Percentiles rank a stretch among this genome's conserved stretches.
These are phyloP conservation scores for Aphanomyces cochlioides DNA, from an alignment of 352 stramenopile genomes.

Conservation along the genomic window DNA sequence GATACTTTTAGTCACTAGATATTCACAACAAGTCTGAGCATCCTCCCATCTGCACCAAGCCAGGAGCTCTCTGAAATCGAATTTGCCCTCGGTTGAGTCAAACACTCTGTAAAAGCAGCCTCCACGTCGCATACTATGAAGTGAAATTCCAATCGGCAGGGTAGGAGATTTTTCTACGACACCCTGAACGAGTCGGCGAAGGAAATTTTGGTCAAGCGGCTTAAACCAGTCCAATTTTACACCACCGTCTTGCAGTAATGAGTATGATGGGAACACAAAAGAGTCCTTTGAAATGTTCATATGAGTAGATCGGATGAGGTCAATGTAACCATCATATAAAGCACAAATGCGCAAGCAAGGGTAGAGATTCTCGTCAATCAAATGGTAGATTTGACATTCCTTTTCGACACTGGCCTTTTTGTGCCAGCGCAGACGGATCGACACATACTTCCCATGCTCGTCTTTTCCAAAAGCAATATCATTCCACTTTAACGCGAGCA, in stretches of 20 bases:
- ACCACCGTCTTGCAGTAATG: neutral
- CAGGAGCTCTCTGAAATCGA: no score
- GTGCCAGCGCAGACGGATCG: neutral
- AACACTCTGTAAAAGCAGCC: neutral
- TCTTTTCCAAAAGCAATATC: neutral
- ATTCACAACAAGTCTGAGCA: no score
- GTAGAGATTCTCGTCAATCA: neutral
- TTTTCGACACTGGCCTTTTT: neutral
- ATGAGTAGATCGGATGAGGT: neutral
- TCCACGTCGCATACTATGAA: neutral
- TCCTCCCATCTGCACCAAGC: no score
- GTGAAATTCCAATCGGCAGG: neutral
- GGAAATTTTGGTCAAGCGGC: neutral
- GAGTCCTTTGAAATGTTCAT: neutral
- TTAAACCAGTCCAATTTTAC: neutral
- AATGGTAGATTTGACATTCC: neutral
- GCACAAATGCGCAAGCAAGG: neutral
- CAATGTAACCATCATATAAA: slow-evolving; percentile 1
- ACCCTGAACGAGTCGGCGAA: neutral
- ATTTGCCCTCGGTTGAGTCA: no score
- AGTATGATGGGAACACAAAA: neutral
- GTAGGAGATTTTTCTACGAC: neutral
- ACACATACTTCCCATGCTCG: neutral
- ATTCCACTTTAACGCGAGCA: neutral
- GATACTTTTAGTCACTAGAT: no score